Percentiles rank a stretch among this genome's conserved stretches.
Evolutionary conservation across 306 rosid species (phyloP).

Genomic region (Cucumis cinereus): DNA sequence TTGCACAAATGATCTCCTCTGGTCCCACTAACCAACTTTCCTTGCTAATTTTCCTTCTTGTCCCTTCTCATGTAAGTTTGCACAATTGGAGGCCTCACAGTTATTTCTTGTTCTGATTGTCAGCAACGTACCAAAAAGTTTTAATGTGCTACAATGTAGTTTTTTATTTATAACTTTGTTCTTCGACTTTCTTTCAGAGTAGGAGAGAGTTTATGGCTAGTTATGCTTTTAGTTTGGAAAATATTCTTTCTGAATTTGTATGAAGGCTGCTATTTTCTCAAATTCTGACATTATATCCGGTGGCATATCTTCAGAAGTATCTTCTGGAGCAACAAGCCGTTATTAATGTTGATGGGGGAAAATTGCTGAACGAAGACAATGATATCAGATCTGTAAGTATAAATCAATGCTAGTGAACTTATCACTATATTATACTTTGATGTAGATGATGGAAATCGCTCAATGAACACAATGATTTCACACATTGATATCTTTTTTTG

Average conservation of each 20-base stretch:
- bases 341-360: slow-evolving; percentile 71
- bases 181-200: neutral
- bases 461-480: neutral
- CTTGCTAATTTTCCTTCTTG: no score
- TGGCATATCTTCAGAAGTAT: slow-evolving; percentile 47
- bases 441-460: neutral
- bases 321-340: slow-evolving; percentile 82
- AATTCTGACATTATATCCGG: neutral
- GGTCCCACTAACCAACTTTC: no score
- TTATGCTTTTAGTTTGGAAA: neutral
- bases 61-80: no score
- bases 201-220: neutral
- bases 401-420: neutral
- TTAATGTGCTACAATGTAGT: neutral
- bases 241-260: neutral
- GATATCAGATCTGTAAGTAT: slow-evolving; percentile 84
- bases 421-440: neutral
- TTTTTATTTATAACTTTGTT: neutral
- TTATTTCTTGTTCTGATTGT: neutral
- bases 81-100: no score
- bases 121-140: neutral
- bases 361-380: slow-evolving; percentile 73
- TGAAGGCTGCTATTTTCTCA: neutral
- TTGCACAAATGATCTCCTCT: no score
- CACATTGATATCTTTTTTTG: neutral